phyloP scores from a whole-genome alignment of 257 asterid species.

The Solanum lycopersicoides region DNA sequence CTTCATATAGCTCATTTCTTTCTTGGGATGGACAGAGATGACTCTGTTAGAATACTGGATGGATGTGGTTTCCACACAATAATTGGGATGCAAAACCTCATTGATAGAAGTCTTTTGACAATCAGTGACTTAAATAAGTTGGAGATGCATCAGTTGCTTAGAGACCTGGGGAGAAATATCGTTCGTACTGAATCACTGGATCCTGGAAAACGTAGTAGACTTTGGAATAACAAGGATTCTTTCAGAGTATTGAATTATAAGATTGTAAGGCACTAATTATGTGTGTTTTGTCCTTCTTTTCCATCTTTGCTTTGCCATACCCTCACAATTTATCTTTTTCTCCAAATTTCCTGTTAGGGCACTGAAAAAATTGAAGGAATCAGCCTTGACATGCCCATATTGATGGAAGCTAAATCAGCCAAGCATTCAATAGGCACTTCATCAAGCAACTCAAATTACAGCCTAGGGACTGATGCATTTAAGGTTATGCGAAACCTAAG shows the following conservation, averaged over 20 bases:
- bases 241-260: background rate
- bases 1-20: conserved; percentile 3
- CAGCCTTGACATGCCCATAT: background rate
- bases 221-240: background rate
- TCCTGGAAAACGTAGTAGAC: conserved; percentile 5
- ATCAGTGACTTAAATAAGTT: background rate
- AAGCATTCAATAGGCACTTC: background rate
- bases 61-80: conserved; percentile 1
- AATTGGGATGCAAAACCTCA: conserved; percentile 2
- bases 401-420: background rate
- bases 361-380: conserved; percentile 7
- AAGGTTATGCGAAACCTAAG: conserved; percentile 1
- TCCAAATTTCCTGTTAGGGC: background rate
- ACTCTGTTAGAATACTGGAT: background rate
- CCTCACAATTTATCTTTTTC: background rate
- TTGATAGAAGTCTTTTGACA: background rate
- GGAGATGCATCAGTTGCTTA: background rate
- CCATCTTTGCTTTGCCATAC: background rate
- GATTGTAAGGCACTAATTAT: background rate
- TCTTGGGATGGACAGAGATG: background rate
- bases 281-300: background rate
- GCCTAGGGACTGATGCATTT: conserved; percentile 4
- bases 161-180: conserved; percentile 5
- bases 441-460: background rate
- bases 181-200: background rate